These are phyloP conservation scores for Vaccinium vitisidaea DNA, from an alignment of 148 eudicot species.

Conservation along the genomic window DNA sequence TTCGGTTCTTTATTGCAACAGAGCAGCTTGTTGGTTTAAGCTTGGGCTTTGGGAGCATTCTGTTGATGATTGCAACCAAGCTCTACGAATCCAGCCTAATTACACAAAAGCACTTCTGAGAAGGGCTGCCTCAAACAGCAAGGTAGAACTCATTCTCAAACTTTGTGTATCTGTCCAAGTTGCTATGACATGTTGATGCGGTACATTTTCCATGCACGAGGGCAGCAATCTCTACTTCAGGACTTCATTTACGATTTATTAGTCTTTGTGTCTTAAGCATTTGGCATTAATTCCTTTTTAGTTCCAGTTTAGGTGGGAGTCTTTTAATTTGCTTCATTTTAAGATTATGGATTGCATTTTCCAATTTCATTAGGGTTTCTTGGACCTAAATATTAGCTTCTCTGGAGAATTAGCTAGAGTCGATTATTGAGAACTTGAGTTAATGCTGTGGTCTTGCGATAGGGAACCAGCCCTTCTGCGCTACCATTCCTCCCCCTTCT, in stretches of 20 bases:
- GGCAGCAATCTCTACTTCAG: background rate
- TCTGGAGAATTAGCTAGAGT: background rate
- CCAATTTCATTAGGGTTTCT: background rate
- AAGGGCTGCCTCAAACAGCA: conserved; percentile 76
- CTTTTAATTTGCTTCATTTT: background rate
- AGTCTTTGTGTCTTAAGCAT: background rate
- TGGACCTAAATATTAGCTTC: background rate
- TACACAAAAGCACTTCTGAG: conserved; percentile 89
- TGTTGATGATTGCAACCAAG: conserved; percentile 79
- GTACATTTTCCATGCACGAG: background rate
- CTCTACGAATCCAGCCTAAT: conserved; percentile 70
- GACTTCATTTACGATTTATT: background rate
- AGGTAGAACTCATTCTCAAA: conserved; percentile 41
- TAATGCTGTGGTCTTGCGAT: background rate
- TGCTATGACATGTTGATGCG: background rate
- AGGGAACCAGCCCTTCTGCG: background rate
- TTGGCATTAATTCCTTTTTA: background rate
- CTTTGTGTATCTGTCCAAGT: background rate
- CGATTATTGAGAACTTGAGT: background rate
- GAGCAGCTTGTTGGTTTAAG: conserved; percentile 96
- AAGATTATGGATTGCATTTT: background rate
- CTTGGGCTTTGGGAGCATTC: conserved; percentile 76
- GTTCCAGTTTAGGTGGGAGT: background rate
- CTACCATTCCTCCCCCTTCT: background rate
- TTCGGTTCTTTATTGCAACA: conserved; percentile 81